Percentiles rank a stretch among this genome's conserved stretches.
Evolutionary conservation across 2,329 filamentous ascomycete species (phyloP).

Genomic region (Aspergillus hiratsukae): DNA sequence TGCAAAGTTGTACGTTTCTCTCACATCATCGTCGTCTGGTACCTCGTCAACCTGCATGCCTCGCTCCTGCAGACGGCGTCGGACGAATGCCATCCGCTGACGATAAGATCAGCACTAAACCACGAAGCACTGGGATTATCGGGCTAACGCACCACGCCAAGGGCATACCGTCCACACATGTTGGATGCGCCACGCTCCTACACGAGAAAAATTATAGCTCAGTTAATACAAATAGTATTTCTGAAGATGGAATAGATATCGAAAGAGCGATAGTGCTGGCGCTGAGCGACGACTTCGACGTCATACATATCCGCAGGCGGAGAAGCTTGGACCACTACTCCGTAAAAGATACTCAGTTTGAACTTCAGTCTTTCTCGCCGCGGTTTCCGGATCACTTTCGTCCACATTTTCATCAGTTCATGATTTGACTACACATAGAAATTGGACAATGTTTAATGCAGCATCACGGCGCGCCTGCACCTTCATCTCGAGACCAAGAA

Average conservation of each 20-base stretch:
- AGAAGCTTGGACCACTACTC: conserved; percentile 22
- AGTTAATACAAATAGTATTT: background rate
- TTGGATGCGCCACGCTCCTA: conserved; percentile 1
- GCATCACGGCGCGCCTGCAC: conserved; percentile 27
- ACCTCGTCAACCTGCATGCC: conserved; percentile 68
- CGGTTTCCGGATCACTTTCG: background rate
- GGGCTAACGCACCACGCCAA: conserved; percentile 53
- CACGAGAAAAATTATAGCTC: background rate
- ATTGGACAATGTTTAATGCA: conserved; percentile 21
- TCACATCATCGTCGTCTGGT: conserved; percentile 64
- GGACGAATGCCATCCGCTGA: conserved; percentile 74
- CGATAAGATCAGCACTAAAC: background rate
- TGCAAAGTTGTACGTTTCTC: conserved; percentile 87
- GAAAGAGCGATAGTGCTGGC: background rate
- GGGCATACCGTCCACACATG: conserved; percentile 67
- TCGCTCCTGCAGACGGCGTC: conserved; percentile 66
- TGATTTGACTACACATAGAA: background rate
- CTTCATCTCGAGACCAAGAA: conserved; percentile 13
- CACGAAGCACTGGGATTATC: background rate
- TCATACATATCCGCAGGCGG: conserved; percentile 20
- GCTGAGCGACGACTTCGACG: conserved; percentile 14
- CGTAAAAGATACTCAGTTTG: conserved; percentile 11
- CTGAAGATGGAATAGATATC: background rate
- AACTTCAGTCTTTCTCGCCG: conserved; percentile 4
- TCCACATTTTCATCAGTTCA: background rate